Evolutionary conservation across 164 flowering plant species (phyloP).

Genomic region (Aristolochia fimbriata): DNA sequence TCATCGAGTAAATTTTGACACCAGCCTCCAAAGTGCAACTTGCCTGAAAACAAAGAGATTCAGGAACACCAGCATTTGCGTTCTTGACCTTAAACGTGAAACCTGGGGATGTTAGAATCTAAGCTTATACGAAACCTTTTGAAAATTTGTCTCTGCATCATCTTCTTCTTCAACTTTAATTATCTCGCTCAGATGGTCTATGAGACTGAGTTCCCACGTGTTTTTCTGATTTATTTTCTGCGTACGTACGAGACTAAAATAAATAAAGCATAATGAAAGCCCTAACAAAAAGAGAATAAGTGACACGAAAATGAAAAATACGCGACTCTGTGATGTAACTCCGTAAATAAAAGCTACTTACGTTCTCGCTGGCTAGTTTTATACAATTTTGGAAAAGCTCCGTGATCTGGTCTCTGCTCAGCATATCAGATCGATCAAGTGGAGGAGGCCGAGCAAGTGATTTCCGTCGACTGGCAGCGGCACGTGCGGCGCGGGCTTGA

Average conservation of each 20-base stretch:
- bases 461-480: constrained; percentile 69
- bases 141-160: constrained; percentile 81
- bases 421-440: constrained; percentile 17
- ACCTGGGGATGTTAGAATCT: not conserved
- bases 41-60: constrained; percentile 40
- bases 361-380: constrained; percentile 96
- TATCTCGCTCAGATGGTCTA: constrained; percentile 79
- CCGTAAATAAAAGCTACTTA: constrained; percentile 12
- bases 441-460: constrained; percentile 18
- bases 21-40: constrained; percentile 98
- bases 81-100: not conserved
- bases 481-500: constrained; percentile 89
- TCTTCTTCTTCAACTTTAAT: constrained; percentile 68
- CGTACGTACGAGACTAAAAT: not conserved
- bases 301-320: not conserved
- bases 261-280: not conserved
- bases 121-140: constrained; percentile 39
- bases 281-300: not conserved
- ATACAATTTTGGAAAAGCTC: constrained; percentile 87
- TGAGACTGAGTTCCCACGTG: constrained; percentile 87
- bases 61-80: not conserved
- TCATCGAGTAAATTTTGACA: constrained; percentile 80
- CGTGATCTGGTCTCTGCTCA: constrained; percentile 55
- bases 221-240: constrained; percentile 98
- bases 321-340: not conserved